These are phyloP conservation scores for Trichaptum fuscoviolaceum DNA, from an alignment of 768 basidiomycete genomes.

Conservation along the genomic window DNA sequence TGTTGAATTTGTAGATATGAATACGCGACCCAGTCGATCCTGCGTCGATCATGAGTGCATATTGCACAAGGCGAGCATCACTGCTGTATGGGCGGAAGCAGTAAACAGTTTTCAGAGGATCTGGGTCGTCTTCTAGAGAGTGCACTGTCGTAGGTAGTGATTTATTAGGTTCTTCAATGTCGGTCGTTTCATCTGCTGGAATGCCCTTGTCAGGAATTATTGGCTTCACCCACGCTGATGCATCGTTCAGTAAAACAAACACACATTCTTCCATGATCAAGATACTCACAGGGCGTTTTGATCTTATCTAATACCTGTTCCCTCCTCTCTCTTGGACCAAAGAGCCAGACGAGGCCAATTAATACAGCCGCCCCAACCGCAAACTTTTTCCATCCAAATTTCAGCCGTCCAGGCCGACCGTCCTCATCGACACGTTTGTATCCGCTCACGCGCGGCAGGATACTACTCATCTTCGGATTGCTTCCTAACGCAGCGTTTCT, in stretches of 20 bases:
- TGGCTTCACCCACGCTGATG: neutral
- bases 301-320: conserved; percentile 17
- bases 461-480: neutral
- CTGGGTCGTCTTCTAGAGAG: conserved; percentile 68
- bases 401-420: conserved; percentile 19
- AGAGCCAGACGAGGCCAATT: conserved; percentile 59
- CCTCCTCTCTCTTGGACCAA: conserved; percentile 44
- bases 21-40: conserved; percentile 97
- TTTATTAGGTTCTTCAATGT: neutral
- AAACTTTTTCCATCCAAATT: conserved; percentile 60
- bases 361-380: conserved; percentile 52
- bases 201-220: neutral
- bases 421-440: conserved; percentile 5
- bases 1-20: conserved; percentile 98
- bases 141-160: conserved; percentile 13
- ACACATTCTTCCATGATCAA: neutral
- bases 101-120: conserved; percentile 66
- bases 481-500: neutral
- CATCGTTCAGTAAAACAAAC: neutral
- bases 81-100: conserved; percentile 56
- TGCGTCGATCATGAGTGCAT: conserved; percentile 96
- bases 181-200: neutral
- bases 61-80: conserved; percentile 66
- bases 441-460: neutral
- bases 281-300: conserved; percentile 22